A percentile compares a stretch with the other conserved stretches of the same genome.
These are phyloP conservation scores for Cerioporus squamosus DNA, from an alignment of 1,284 basidiomycete genomes.

Conservation along the genomic window DNA sequence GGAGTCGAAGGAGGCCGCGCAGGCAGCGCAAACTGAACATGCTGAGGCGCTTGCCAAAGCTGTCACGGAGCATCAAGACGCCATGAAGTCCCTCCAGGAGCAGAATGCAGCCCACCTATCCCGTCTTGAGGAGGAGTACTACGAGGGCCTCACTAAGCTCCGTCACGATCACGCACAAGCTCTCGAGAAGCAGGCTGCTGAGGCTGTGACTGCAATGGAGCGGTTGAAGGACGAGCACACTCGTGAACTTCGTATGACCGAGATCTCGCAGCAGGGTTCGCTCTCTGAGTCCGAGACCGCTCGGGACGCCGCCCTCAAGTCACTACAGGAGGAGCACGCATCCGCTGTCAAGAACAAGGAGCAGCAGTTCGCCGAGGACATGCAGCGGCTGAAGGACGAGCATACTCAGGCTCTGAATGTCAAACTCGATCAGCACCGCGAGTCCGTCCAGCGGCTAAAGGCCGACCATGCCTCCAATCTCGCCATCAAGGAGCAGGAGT, in stretches of 20 bases:
- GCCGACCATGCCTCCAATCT: slow-evolving; percentile 63
- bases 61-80: slow-evolving; percentile 57
- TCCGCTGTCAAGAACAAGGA: slow-evolving; percentile 70
- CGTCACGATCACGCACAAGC: slow-evolving; percentile 68
- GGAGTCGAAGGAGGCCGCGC: slow-evolving; percentile 39
- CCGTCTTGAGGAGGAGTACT: slow-evolving; percentile 79
- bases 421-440: slow-evolving; percentile 62
- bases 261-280: slow-evolving; percentile 74
- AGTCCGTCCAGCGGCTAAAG: slow-evolving; percentile 45
- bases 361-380: slow-evolving; percentile 59
- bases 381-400: slow-evolving; percentile 66
- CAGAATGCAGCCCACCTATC: slow-evolving; percentile 56
- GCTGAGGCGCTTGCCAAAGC: slow-evolving; percentile 52
- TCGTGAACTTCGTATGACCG: slow-evolving; percentile 65
- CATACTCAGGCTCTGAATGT: slow-evolving; percentile 55
- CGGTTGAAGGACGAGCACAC: slow-evolving; percentile 75
- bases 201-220: slow-evolving; percentile 62
- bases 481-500: slow-evolving; percentile 61
- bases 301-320: slow-evolving; percentile 58
- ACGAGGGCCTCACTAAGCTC: slow-evolving; percentile 74
- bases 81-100: slow-evolving; percentile 64
- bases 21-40: slow-evolving; percentile 50
- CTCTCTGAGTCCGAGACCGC: slow-evolving; percentile 76
- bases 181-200: slow-evolving; percentile 60
- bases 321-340: slow-evolving; percentile 70